A percentile compares a stretch with the other conserved stretches of the same genome.
phyloP scores from a whole-genome alignment of 1,284 basidiomycete species.

The Irpex sp. region DNA sequence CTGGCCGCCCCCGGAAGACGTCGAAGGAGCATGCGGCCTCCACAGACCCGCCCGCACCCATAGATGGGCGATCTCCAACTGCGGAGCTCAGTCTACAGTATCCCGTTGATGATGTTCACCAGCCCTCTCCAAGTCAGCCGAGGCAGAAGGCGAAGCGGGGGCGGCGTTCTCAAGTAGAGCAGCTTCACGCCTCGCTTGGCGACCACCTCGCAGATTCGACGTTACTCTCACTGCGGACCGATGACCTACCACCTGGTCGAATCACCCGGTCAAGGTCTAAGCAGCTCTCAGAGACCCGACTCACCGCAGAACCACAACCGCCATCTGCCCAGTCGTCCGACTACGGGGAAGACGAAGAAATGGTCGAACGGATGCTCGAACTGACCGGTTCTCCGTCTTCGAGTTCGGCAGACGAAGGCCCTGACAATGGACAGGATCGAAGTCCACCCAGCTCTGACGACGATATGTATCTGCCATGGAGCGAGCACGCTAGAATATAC shows the following conservation, averaged over 20 bases:
- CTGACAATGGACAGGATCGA: neutral
- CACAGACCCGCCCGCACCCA: too few relatives aligned
- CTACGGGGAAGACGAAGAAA: neutral
- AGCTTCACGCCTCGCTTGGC: neutral
- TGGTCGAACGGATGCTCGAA: neutral
- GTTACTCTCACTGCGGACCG: too few relatives aligned
- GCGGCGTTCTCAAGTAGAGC: neutral
- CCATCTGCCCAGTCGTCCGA: neutral
- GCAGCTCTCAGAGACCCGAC: neutral
- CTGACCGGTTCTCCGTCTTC: neutral
- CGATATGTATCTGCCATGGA: neutral
- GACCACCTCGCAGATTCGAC: neutral
- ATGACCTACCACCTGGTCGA: neutral
- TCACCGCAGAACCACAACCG: neutral
- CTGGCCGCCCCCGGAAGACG: too few relatives aligned
- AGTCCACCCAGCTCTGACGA: neutral
- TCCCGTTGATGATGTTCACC: too few relatives aligned
- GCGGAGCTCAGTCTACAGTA: too few relatives aligned
- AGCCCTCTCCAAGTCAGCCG: too few relatives aligned
- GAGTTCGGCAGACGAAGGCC: neutral
- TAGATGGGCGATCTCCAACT: too few relatives aligned
- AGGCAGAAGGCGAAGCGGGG: neutral
- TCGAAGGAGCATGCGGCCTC: neutral
- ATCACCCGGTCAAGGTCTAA: neutral
- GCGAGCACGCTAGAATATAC: neutral